Base-by-base conservation (phyloP, 441 rosid genomes). In the Syzygium malaccense region DNA sequence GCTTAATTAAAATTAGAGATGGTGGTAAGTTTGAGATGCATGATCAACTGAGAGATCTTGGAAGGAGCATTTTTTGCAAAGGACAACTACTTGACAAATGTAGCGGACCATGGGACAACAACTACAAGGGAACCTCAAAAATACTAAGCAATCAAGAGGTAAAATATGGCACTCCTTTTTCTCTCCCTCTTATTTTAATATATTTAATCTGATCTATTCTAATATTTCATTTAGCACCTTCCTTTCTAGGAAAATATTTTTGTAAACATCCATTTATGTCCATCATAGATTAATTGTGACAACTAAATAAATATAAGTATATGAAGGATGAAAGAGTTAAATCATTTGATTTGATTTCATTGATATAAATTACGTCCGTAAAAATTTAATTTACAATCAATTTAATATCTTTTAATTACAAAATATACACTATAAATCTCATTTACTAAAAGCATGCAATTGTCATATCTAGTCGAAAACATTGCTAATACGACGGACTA, bases 21-120 rank as follows among this genome's bases (percentile, higher is more conserved):
- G 0, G 0, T 33, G 15, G 45, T 68, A 0, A 0, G 0, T 68
- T 68, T 8, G 0, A 0, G 7, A 3, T 68, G 79, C 48, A 68
- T 33, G 79, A 68, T 10, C 79, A 68, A 68, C 0, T 33, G 0
- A 68, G 79, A 33, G 79, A 68, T 33, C 26, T 68, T 19, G 79
- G 48, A 33, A 10, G 2, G 48, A 68, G 4, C 14, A 33, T 68
- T 10, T 37, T 68, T 19, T 0, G 13, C 2, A 2, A 4, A 68
- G 79, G 13, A 33, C 25, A 8, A 7, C 41, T 0, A 6, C 41
- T 19, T 0, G 14, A 68, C 26, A 68, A 32, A 1, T 0, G 1
- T 68, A 2, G 1, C 0, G 2, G 79, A 8, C 13, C 45, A 18
- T 19, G 14, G 26, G 8, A n/a, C 2, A 0, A 1, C 0, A 0